These are phyloP conservation scores for Plasmodium cynomolgi DNA, from an alignment of 169 alveolate species.

Conservation along the genomic window DNA sequence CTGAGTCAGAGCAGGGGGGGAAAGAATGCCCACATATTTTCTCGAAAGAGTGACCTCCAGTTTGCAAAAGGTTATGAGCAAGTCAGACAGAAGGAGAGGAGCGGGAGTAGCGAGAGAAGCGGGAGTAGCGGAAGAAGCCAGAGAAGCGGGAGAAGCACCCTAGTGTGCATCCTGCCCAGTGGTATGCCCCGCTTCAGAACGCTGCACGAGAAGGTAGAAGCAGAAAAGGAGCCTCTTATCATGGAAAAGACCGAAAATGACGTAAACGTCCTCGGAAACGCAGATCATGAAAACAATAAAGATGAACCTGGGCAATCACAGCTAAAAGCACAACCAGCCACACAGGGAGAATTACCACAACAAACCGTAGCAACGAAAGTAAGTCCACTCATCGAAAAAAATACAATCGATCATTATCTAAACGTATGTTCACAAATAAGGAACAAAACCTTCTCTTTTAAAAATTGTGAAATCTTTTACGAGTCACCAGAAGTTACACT, in stretches of 20 bases:
- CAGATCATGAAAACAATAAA: not conserved
- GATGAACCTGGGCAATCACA: not conserved
- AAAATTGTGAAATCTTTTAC: not conserved
- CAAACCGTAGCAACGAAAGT: not conserved
- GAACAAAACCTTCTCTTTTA: not conserved
- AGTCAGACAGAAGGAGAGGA: not conserved
- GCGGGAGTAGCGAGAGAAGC: not conserved
- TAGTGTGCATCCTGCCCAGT: not conserved
- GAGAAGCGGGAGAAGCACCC: not conserved
- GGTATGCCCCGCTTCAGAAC: not conserved
- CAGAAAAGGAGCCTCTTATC: not conserved
- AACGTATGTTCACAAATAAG: slow-evolving; percentile 8
- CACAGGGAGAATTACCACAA: not conserved
- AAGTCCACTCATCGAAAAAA: slow-evolving; percentile 1
- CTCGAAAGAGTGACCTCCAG: not conserved
- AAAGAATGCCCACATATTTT: not conserved
- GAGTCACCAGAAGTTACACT: not conserved
- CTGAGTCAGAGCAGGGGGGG: not conserved
- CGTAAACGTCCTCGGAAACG: not conserved
- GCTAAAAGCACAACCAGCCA: not conserved
- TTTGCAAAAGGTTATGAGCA: not conserved
- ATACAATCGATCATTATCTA: not conserved
- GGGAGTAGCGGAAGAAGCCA: no score
- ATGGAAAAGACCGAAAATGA: not conserved
- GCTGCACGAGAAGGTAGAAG: not conserved